phyloP scores from a whole-genome alignment of 768 basidiomycete genomes.

The Trametes cingulata region DNA sequence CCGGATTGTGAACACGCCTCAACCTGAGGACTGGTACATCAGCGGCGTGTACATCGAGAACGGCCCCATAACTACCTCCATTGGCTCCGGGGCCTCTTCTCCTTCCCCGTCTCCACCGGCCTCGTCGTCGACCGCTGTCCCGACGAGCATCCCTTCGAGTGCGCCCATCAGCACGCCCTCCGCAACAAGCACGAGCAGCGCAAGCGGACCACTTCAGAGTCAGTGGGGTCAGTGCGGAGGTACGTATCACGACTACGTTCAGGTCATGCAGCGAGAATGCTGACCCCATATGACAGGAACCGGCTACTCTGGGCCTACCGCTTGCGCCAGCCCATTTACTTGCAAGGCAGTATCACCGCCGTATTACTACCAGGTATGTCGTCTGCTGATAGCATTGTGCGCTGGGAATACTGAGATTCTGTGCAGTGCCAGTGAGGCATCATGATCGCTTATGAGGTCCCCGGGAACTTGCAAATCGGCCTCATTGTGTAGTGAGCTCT shows the following conservation, averaged over 20 bases:
- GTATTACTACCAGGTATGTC: slow-evolving; percentile 53
- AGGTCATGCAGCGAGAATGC: background rate
- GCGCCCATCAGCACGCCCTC: slow-evolving; percentile 24
- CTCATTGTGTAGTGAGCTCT: background rate
- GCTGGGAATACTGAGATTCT: background rate
- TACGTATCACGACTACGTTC: slow-evolving; percentile 18
- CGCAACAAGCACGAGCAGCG: slow-evolving; percentile 36
- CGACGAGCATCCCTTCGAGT: background rate
- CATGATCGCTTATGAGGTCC: too few species aligned
- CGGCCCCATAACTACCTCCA: slow-evolving; percentile 54
- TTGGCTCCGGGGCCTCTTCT: slow-evolving; percentile 39
- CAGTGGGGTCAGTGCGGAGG: slow-evolving; percentile 59
- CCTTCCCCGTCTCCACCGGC: slow-evolving; percentile 5
- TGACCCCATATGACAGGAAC: slow-evolving; percentile 33
- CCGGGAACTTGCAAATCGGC: background rate
- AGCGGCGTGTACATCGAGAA: slow-evolving; percentile 61
- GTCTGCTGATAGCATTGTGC: background rate
- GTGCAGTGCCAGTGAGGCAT: background rate
- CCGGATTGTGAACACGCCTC: slow-evolving; percentile 48
- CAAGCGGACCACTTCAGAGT: slow-evolving; percentile 41
- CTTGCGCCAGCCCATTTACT: slow-evolving; percentile 42
- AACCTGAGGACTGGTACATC: slow-evolving; percentile 59
- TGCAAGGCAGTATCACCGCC: slow-evolving; percentile 50
- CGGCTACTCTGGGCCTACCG: slow-evolving; percentile 49
- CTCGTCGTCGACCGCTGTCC: background rate